These are phyloP conservation scores for Solanum gandarillasii DNA, from an alignment of 257 asterid species.

Conservation along the genomic window DNA sequence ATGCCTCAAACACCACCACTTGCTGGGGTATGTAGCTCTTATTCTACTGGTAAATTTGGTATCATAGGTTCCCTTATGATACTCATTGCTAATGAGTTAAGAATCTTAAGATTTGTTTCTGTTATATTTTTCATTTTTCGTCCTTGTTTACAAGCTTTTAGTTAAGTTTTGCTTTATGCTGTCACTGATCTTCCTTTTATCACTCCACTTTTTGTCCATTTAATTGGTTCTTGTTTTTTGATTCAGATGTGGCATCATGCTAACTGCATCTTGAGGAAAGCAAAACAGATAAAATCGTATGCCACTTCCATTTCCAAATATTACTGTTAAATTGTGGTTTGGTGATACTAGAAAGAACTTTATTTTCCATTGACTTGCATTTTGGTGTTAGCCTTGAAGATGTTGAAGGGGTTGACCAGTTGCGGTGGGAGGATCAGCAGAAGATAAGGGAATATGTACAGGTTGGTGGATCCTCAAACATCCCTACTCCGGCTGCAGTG, in stretches of 20 bases:
- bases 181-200: not conserved
- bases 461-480: conserved; percentile 17
- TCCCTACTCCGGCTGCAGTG: conserved; percentile 24
- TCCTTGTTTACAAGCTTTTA: not conserved
- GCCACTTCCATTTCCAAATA: conserved; percentile 6
- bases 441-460: conserved; percentile 60
- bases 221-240: conserved; percentile 16
- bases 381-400: conserved; percentile 53
- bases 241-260: conserved; percentile 97
- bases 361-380: not conserved
- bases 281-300: conserved; percentile 73
- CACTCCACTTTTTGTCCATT: not conserved
- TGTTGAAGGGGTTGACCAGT: conserved; percentile 80
- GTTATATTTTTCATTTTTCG: not conserved
- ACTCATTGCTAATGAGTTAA: not conserved
- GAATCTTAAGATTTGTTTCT: not conserved
- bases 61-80: not conserved
- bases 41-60: not conserved
- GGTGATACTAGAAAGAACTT: not conserved
- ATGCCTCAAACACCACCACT: not conserved
- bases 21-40: not conserved
- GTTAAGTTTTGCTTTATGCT: not conserved
- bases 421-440: conserved; percentile 96
- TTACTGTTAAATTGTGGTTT: not conserved
- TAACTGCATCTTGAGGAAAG: conserved; percentile 54